Percentiles rank a stretch among this genome's conserved stretches.
These are phyloP conservation scores for Vitis amurensis DNA, from an alignment of 164 flowering plant species.

Conservation along the genomic window DNA sequence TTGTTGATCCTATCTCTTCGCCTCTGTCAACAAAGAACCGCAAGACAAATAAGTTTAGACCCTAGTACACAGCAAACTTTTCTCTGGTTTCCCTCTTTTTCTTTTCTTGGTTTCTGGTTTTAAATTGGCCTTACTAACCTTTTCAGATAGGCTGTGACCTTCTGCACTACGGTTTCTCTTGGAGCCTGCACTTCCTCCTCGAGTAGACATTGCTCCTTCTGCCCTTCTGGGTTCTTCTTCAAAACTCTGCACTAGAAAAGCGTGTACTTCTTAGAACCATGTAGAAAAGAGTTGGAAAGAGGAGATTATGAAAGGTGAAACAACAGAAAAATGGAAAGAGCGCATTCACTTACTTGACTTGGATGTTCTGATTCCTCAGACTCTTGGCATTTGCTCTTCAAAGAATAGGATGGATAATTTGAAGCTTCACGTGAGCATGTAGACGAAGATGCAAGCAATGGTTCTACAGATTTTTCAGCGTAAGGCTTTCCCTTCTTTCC, in stretches of 20 bases:
- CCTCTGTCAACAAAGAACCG: conserved; percentile 15
- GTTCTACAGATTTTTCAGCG: conserved; percentile 7
- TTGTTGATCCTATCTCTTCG: conserved; percentile 30
- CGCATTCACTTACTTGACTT: conserved; percentile 12
- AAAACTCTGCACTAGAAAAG: conserved; percentile 14
- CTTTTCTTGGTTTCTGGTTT: neutral
- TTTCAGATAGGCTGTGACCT: conserved; percentile 24
- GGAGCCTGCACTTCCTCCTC: neutral
- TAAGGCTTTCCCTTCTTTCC: neutral
- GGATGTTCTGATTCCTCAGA: conserved; percentile 7
- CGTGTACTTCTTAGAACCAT: neutral
- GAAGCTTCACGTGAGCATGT: conserved; percentile 24
- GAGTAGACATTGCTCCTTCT: conserved; percentile 3
- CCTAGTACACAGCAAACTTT: neutral
- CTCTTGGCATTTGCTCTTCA: conserved; percentile 13
- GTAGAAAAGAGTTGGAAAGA: neutral
- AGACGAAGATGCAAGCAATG: conserved; percentile 17
- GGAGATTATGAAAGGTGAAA: too few relatives aligned
- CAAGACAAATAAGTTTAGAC: neutral
- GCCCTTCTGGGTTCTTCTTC: conserved; percentile 7
- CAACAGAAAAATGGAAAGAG: too few relatives aligned
- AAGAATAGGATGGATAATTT: conserved; percentile 11
- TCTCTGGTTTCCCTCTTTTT: neutral
- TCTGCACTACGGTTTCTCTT: conserved; percentile 20
- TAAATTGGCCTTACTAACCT: conserved; percentile 15